Base-by-base conservation (phyloP, 768 basidiomycete species). In the Suillus subluteus region DNA sequence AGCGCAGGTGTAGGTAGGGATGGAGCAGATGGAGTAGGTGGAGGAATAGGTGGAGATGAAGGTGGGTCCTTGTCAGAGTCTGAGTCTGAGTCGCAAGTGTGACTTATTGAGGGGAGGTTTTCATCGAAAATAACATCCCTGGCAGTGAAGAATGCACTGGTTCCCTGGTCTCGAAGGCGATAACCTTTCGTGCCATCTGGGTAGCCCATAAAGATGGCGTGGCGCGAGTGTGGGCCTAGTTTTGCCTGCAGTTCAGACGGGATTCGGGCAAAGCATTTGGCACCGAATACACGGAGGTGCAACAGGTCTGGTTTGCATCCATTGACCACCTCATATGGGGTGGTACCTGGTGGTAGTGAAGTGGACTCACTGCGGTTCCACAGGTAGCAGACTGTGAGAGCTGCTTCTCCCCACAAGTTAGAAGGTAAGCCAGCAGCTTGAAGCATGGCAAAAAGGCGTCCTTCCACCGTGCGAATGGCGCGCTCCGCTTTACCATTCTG, bases 201-300 rank as follows among this genome's bases (percentile, higher is more conserved):
- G 4, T 65, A 67, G 0, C 65, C 59, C 5, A 65, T 54, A 7
- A 70, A 52, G 1, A 67, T 35, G 1, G 63, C 69, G 18, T 63
- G 41, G 9, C 62, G 7, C 1, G 71, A 72, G 18, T 67, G 67
- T 0, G 66, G 56, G 11, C 67, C 66, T 4, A 64, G 59, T 55
- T 73, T 70, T 0, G 15, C 2, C 1, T 38, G 64, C 0, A 40
- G 55, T 4, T 72, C 41, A 0, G 71, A 38, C 5, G 68, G 67
- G 15, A 67, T 52, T 7, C 35, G 41, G 13, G 68, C 67, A 37
- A 68, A 66, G 37, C 71, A 72, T 0, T 26, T 13, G 1, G 67
- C 70, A 0, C 76, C 69, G 40, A 76, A 69, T 2, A 69, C 68
- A 4, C 68, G 12, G 0, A 69, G 38, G 58, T 69, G 63, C 0